Evolutionary conservation across 768 basidiomycete genomes (phyloP).

Genomic region (Trametes elegans): DNA sequence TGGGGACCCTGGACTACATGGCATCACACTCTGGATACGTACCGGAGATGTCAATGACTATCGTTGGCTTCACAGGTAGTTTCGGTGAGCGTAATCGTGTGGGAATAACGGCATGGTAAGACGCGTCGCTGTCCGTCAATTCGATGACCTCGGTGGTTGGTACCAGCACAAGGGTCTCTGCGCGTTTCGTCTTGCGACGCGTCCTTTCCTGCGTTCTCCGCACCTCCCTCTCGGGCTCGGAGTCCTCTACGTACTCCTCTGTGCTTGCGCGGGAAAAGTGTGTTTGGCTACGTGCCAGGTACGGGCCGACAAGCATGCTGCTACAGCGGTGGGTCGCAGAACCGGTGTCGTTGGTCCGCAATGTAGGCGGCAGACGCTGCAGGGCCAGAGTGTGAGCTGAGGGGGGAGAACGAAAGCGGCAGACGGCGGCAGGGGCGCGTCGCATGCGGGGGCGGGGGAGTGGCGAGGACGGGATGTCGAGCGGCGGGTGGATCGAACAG

Average conservation of each 20-base stretch:
- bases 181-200: slow-evolving; percentile 22
- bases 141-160: slow-evolving; percentile 19
- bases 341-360: too few relatives aligned
- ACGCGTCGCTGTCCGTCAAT: slow-evolving; percentile 15
- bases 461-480: neutral
- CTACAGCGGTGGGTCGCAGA: neutral
- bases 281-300: neutral
- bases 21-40: neutral
- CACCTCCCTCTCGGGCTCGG: slow-evolving; percentile 66
- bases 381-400: neutral
- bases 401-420: neutral
- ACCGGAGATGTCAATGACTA: slow-evolving; percentile 10
- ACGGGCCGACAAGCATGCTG: neutral
- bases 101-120: neutral
- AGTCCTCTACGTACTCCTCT: slow-evolving; percentile 58
- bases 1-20: neutral
- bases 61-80: neutral
- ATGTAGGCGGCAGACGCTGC: too few relatives aligned
- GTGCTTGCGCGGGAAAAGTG: slow-evolving; percentile 6
- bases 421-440: slow-evolving; percentile 6
- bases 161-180: slow-evolving; percentile 13
- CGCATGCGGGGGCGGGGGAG: slow-evolving; percentile 5
- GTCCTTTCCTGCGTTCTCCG: slow-evolving; percentile 25
- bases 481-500: neutral
- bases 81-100: neutral